phyloP scores from a whole-genome alignment of 2,329 filamentous ascomycete species.

The Trichoderma semiorbis region DNA sequence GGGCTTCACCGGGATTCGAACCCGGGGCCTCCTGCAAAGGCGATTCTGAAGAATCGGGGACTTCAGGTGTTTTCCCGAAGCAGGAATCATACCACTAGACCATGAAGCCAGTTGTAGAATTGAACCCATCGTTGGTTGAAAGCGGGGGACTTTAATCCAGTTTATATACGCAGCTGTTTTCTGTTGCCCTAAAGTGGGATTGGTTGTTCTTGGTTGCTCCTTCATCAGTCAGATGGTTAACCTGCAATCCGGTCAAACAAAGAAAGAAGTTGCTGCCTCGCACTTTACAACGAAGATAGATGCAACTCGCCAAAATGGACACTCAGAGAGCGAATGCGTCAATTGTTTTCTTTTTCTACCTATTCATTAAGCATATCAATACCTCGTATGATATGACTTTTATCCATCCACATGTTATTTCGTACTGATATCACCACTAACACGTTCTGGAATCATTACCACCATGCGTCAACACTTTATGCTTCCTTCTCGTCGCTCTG shows the following conservation, averaged over 20 bases:
- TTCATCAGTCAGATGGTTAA: not conserved
- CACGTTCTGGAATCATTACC: not conserved
- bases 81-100: conserved; percentile 29
- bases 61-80: conserved; percentile 21
- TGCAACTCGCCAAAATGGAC: not conserved
- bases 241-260: not conserved
- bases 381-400: not conserved
- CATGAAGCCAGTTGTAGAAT: conserved; percentile 21
- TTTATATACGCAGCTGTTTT: not conserved
- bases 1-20: conserved; percentile 24
- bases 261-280: not conserved
- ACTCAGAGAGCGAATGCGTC: not conserved
- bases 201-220: not conserved
- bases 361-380: not conserved
- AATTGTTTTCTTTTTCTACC: not conserved
- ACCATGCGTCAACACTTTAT: conserved; percentile 23
- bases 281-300: not conserved
- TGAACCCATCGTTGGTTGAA: conserved; percentile 15
- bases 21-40: conserved; percentile 25
- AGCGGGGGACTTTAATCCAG: not conserved
- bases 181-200: not conserved
- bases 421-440: not conserved
- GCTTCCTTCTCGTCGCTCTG: conserved; percentile 21
- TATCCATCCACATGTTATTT: not conserved
- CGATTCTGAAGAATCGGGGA: conserved; percentile 23